Conservation (phyloP, 2,329 filamentous ascomycete genomes). For the Sarocladium brachiariae region DNA sequence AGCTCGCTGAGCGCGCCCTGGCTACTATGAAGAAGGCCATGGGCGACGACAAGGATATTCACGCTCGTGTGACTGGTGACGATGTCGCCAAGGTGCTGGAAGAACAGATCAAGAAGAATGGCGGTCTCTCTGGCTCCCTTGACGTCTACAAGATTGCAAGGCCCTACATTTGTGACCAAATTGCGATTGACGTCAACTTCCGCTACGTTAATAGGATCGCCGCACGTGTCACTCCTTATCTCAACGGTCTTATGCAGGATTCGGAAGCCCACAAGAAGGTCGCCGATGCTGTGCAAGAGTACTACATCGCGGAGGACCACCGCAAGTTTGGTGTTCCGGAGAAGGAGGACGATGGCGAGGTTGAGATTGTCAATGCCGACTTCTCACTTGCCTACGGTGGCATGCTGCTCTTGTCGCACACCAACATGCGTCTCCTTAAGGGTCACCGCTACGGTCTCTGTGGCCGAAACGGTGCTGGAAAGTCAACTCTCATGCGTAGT, state of each 20-base stretch:
- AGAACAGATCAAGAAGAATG: constrained; percentile 64
- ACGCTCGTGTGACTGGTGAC: constrained; percentile 61
- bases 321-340: constrained; percentile 79
- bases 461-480: constrained; percentile 93
- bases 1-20: constrained; percentile 75
- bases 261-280: constrained; percentile 55
- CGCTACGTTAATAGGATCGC: constrained; percentile 70
- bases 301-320: constrained; percentile 77
- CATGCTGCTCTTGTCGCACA: constrained; percentile 94
- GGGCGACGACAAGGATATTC: constrained; percentile 58
- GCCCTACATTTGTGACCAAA: constrained; percentile 73
- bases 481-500: constrained; percentile 97
- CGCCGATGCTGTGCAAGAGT: constrained; percentile 65
- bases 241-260: constrained; percentile 61
- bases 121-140: constrained; percentile 48
- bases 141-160: constrained; percentile 63
- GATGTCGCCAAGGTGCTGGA: constrained; percentile 73
- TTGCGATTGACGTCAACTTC: constrained; percentile 81
- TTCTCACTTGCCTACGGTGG: constrained; percentile 97
- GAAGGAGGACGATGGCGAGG: constrained; percentile 85
- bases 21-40: constrained; percentile 83
- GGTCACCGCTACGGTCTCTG: constrained; percentile 96
- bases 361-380: constrained; percentile 94
- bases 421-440: constrained; percentile 88
- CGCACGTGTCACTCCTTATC: constrained; percentile 63